Base-by-base conservation (phyloP, 257 asterid species). In the Datura wrightii region DNA sequence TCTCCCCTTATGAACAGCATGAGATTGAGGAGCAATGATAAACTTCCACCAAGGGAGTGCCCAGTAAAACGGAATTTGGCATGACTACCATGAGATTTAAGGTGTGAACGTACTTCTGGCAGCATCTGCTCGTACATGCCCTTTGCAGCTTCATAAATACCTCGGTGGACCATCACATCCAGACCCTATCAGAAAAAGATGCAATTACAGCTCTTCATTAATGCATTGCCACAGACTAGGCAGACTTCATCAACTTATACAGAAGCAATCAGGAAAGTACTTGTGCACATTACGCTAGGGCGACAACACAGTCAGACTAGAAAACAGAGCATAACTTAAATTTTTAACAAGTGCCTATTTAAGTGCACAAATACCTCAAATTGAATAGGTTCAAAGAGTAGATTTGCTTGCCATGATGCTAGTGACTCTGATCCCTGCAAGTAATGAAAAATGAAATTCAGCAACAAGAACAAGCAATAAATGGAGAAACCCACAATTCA, bases 91-190 rank as follows among this genome's bases (percentile, higher is more conserved):
- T 90, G 89, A 41, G 92, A 83, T 83, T 89, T 85, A 79, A 96
- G 89, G 82, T 96, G 99, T 6, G 87, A 86, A 5, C 81, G 93
- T 53, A 97, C 87, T 89, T 94, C 98, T 19, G 99, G 97, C 87
- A 97, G 60, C 93, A 97, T 93, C 56, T 94, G 99, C 85, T 92
- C 96, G 6, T 94, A 97, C 24, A 92, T 95, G 62, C 98, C 99
- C 89, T 95, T 95, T n/a, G 99, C 99, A 81, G 99, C 98, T 92
- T 97, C 99, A 10, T 97, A 97, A 83, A 95, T 97, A 83, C 99
- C 98, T 76, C 99, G 90, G 85, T 97, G 99, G 76, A 95, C 99
- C 41, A 92, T 92, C 80, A 95, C 94, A 83, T 94, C 98, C 82
- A 92, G 84, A 44, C 97, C 99, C 99, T 97, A 86, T 67, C 86